Percentiles rank a stretch among this genome's conserved stretches.
Evolutionary conservation across 164 flowering plant genomes (phyloP).

Genomic region (Magnolia kwangsiensis): DNA sequence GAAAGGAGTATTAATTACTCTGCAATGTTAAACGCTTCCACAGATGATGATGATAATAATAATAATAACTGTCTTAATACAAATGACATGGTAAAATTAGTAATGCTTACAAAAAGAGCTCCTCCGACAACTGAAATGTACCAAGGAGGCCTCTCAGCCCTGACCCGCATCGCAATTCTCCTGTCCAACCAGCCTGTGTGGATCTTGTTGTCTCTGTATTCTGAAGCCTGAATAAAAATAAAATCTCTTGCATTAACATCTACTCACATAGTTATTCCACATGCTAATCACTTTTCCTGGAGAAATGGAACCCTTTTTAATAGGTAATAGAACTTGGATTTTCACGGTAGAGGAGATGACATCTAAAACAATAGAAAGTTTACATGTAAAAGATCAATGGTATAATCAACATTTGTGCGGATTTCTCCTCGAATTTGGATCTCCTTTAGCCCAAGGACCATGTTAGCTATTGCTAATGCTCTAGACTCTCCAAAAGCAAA

Average conservation of each 20-base stretch:
- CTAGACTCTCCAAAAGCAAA: slow-evolving; percentile 99
- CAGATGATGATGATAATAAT: background rate
- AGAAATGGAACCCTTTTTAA: background rate
- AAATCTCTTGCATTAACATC: background rate
- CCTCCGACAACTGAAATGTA: slow-evolving; percentile 99
- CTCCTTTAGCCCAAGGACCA: slow-evolving; percentile 99
- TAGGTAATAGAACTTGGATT: background rate
- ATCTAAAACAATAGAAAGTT: slow-evolving; percentile 18
- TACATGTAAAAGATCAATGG: slow-evolving; percentile 96
- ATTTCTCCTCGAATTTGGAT: slow-evolving; percentile 99
- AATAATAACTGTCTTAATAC: background rate
- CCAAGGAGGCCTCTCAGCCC: slow-evolving; percentile 99
- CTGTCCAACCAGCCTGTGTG: slow-evolving; percentile 99
- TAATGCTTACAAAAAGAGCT: slow-evolving; percentile 76
- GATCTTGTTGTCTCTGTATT: slow-evolving; percentile 87
- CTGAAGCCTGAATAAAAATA: slow-evolving; percentile 59
- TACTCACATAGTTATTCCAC: background rate
- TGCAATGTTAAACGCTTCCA: background rate
- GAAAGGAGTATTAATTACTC: background rate
- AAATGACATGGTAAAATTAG: background rate
- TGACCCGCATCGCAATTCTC: slow-evolving; percentile 98
- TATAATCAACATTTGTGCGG: slow-evolving; percentile 95
- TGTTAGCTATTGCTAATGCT: slow-evolving; percentile 92
- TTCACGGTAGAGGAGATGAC: background rate
- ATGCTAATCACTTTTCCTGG: background rate